Conservation (phyloP, 805 yeast genomes). For the Starmerella apicola region DNA sequence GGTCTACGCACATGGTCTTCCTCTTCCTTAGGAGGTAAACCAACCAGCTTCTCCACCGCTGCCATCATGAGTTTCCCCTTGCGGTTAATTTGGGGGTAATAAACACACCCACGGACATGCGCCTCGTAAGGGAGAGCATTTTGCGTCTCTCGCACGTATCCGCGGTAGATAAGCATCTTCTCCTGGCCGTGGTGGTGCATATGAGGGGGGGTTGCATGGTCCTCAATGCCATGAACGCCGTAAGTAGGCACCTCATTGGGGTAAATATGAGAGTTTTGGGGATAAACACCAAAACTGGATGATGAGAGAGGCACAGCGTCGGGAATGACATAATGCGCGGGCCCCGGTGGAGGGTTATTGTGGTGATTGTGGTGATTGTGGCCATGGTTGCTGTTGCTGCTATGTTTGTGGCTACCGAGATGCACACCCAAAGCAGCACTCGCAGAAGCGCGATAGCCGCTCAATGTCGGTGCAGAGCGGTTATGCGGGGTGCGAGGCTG, state of each 20-base stretch:
- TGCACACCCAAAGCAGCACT: no score
- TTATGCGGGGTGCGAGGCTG: not conserved
- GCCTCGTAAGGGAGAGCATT: slow-evolving; percentile 8
- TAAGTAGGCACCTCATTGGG: no score
- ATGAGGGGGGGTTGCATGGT: no score
- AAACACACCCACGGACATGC: slow-evolving; percentile 55
- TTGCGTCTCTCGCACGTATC: slow-evolving; percentile 15
- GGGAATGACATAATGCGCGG: not conserved
- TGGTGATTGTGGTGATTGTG: no score
- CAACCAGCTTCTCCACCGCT: slow-evolving; percentile 23
- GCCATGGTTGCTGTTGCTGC: no score
- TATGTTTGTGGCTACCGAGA: no score
- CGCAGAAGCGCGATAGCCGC: no score
- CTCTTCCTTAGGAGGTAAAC: slow-evolving; percentile 20
- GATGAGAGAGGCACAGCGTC: not conserved
- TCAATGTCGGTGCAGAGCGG: no score
- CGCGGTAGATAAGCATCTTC: slow-evolving; percentile 10
- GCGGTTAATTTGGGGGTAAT: slow-evolving; percentile 57
- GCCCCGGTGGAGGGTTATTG: no score
- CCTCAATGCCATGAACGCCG: no score
- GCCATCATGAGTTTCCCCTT: slow-evolving; percentile 49
- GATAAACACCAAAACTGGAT: not conserved
- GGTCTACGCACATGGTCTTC: slow-evolving; percentile 5
- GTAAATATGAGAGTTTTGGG: slow-evolving; percentile 3
- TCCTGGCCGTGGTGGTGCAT: slow-evolving; percentile 3